Evolutionary conservation across 345 rosid species (phyloP).

Genomic region (Acer campestre): DNA sequence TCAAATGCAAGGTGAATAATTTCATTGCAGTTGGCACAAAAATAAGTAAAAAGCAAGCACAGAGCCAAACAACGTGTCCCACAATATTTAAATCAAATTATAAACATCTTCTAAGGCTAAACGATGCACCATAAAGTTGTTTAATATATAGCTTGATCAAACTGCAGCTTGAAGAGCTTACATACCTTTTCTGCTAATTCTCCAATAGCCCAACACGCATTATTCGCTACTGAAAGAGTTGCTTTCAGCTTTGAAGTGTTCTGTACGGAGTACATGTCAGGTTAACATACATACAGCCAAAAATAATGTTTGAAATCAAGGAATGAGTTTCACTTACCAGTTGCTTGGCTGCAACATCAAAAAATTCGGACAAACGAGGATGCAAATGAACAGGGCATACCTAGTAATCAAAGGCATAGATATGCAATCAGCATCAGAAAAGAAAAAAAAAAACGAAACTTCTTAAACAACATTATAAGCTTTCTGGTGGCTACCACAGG

Average conservation of each 20-base stretch:
- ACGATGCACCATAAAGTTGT: not conserved
- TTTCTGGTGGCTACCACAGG: not conserved
- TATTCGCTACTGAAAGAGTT: conserved; percentile 85
- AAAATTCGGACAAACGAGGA: conserved; percentile 61
- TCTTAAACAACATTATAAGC: conserved; percentile 5
- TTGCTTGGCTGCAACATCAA: conserved; percentile 75
- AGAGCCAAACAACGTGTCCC: not conserved
- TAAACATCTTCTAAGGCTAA: not conserved
- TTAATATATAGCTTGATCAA: conserved; percentile 9
- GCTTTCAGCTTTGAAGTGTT: conserved; percentile 63
- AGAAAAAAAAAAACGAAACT: not conserved
- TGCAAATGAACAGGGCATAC: conserved; percentile 71
- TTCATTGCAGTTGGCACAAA: not conserved
- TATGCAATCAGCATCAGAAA: conserved; percentile 5
- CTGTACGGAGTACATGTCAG: conserved; percentile 43
- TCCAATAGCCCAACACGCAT: conserved; percentile 99
- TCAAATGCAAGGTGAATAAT: not conserved
- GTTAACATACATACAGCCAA: conserved; percentile 8
- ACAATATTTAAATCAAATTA: not conserved
- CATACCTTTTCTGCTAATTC: conserved; percentile 92
- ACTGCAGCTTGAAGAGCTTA: not conserved
- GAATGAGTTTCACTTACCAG: conserved; percentile 56
- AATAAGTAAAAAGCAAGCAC: not conserved
- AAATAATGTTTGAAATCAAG: conserved; percentile 18
- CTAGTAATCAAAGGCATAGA: conserved; percentile 33